Percentiles rank a stretch among this genome's conserved stretches.
Conservation (phyloP, 192 early-diverging fungal genomes). For the Coemansia javaensis region DNA sequence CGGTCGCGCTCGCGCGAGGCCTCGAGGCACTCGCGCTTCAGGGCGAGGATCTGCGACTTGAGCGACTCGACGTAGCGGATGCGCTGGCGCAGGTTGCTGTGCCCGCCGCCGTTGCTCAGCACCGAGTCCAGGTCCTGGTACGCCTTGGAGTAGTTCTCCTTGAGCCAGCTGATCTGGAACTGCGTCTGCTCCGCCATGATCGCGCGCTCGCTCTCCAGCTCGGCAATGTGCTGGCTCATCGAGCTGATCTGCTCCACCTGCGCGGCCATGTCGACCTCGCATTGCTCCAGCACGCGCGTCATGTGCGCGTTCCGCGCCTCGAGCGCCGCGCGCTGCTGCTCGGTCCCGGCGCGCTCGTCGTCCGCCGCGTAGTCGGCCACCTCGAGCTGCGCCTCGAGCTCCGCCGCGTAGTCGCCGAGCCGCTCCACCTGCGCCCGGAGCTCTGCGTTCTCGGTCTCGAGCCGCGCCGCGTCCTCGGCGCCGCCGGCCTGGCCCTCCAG, state of each 20-base stretch:
- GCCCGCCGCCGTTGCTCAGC: constrained; percentile 31
- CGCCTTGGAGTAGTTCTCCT: constrained; percentile 42
- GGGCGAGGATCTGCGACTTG: constrained; percentile 32
- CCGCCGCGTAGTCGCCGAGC: constrained; percentile 9
- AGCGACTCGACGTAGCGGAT: constrained; percentile 44
- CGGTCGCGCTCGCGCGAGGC: constrained; percentile 26
- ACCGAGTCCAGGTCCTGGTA: constrained; percentile 35
- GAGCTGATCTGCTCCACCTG: constrained; percentile 21
- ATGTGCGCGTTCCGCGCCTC: constrained; percentile 16
- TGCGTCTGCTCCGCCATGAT: constrained; percentile 43
- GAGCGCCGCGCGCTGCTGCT: constrained; percentile 9
- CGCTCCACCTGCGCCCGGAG: constrained; percentile 3
- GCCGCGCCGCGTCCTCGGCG: constrained; percentile 1
- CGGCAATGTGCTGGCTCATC: constrained; percentile 30
- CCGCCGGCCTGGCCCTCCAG: constrained; percentile 1
- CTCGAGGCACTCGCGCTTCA: constrained; percentile 46
- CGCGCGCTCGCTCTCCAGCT: constrained; percentile 39
- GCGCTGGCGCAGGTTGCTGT: constrained; percentile 41
- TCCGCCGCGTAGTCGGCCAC: constrained; percentile 12
- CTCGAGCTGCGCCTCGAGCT: constrained; percentile 30
- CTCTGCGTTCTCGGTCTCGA: constrained; percentile 12
- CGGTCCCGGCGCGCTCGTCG: constrained; percentile 23
- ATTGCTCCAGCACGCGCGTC: constrained; percentile 30
- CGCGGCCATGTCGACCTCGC: constrained; percentile 35
- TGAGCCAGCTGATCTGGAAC: constrained; percentile 50